A percentile compares a stretch with the other conserved stretches of the same genome.
Evolutionary conservation across 768 basidiomycete genomes (phyloP).

Genomic region (Boletus rubroflammeus): DNA sequence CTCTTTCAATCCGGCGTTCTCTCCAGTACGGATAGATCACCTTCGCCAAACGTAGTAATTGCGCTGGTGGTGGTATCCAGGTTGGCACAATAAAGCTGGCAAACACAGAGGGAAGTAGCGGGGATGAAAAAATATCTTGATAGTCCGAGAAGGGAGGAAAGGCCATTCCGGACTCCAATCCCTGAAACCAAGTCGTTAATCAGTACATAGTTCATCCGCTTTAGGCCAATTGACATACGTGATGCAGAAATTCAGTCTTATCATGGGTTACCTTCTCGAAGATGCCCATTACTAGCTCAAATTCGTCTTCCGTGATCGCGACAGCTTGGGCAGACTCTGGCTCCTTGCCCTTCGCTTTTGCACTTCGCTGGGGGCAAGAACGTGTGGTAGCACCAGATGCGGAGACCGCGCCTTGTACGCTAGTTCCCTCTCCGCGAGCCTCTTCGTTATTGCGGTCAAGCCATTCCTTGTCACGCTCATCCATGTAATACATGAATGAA

Average conservation of each 20-base stretch:
- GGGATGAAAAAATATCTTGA: conserved; percentile 60
- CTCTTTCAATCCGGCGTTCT: conserved; percentile 73
- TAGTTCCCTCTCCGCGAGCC: conserved; percentile 82
- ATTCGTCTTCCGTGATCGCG: conserved; percentile 84
- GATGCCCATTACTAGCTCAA: conserved; percentile 93
- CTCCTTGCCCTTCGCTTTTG: conserved; percentile 83
- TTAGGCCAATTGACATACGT: conserved; percentile 49
- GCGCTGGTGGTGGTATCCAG: conserved; percentile 61
- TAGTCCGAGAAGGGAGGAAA: conserved; percentile 75
- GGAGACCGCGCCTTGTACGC: conserved; percentile 66
- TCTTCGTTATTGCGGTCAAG: conserved; percentile 87
- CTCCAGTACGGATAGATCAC: conserved; percentile 88
- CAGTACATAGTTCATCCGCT: neutral
- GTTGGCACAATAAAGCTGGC: conserved; percentile 64
- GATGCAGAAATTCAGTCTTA: conserved; percentile 84
- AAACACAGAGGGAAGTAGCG: conserved; percentile 60
- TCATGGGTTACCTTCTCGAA: conserved; percentile 91
- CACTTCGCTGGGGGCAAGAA: conserved; percentile 54
- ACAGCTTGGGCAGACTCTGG: conserved; percentile 62
- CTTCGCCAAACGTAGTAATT: conserved; percentile 67
- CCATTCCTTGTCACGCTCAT: conserved; percentile 95
- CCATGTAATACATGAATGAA: conserved; percentile 89
- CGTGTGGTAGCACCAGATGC: conserved; percentile 47
- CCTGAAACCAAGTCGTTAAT: conserved; percentile 33
- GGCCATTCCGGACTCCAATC: conserved; percentile 60